Evolutionary conservation across 1,139 yeast genomes (phyloP).

Genomic region (Eremothecium gossypii): DNA sequence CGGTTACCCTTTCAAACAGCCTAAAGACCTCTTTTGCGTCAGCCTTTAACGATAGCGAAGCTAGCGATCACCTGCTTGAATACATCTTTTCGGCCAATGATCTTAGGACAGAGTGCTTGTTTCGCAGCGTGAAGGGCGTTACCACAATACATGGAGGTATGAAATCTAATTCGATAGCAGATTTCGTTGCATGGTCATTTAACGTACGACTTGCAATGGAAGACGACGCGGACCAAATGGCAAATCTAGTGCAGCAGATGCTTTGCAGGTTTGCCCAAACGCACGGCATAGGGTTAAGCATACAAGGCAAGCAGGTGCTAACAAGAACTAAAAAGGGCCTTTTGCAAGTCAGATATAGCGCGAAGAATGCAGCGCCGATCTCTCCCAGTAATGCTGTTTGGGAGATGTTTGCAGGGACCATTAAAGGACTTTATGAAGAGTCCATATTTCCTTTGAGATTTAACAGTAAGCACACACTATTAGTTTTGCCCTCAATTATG

Average conservation of each 20-base stretch:
- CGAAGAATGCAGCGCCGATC: constrained; percentile 39
- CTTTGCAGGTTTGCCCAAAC: constrained; percentile 37
- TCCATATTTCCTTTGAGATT: constrained; percentile 30
- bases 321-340: constrained; percentile 33
- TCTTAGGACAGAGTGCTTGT: constrained; percentile 34
- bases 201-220: constrained; percentile 50
- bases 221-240: constrained; percentile 37
- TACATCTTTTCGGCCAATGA: constrained; percentile 22
- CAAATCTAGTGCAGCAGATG: constrained; percentile 33
- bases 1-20: constrained; percentile 16
- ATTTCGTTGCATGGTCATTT: constrained; percentile 43
- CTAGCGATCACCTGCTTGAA: constrained; percentile 37
- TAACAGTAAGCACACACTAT: constrained; percentile 23
- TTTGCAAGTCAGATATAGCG: constrained; percentile 32
- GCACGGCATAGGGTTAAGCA: constrained; percentile 39
- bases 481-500: constrained; percentile 44
- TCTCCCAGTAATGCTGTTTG: constrained; percentile 45
- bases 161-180: constrained; percentile 68
- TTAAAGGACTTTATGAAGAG: constrained; percentile 48
- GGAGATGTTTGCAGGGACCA: constrained; percentile 47
- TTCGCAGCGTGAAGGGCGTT: constrained; percentile 53
- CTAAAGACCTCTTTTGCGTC: constrained; percentile 32
- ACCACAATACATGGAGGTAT: constrained; percentile 54
- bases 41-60: constrained; percentile 35
- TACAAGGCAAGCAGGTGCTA: constrained; percentile 28